These are phyloP conservation scores for Colletotrichum sp. DNA, from an alignment of 2,329 filamentous ascomycete genomes.

Conservation along the genomic window DNA sequence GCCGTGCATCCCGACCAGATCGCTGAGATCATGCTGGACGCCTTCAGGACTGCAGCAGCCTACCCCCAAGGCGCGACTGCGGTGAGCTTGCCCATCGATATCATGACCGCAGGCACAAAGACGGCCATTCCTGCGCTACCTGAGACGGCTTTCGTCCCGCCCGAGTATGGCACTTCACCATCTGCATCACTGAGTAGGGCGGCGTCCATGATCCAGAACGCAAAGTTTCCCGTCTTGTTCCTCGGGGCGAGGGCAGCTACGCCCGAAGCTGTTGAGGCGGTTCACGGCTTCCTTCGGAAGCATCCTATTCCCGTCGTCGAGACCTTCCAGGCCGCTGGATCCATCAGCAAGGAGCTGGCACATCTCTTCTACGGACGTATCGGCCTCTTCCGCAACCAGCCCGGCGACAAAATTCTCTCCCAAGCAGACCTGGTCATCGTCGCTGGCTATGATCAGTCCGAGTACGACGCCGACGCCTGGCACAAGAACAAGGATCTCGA, in stretches of 20 bases:
- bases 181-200: conserved; percentile 34
- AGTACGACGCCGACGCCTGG: conserved; percentile 51
- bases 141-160: conserved; percentile 40
- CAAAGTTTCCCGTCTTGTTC: conserved; percentile 47
- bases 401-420: conserved; percentile 47
- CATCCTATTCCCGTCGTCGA: conserved; percentile 51
- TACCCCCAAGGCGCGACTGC: conserved; percentile 47
- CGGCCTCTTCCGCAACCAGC: conserved; percentile 53
- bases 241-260: conserved; percentile 48
- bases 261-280: conserved; percentile 41
- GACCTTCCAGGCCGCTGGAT: conserved; percentile 54
- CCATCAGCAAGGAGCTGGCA: conserved; percentile 45
- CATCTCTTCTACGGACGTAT: conserved; percentile 52
- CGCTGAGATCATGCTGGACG: conserved; percentile 49
- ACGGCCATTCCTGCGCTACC: conserved; percentile 40
- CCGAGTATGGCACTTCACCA: conserved; percentile 43
- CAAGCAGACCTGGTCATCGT: conserved; percentile 34
- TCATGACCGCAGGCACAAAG: conserved; percentile 42
- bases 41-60: conserved; percentile 45
- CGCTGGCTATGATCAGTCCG: conserved; percentile 51
- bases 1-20: conserved; percentile 52
- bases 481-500: conserved; percentile 36
- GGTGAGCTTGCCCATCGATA: conserved; percentile 48
- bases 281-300: conserved; percentile 44
- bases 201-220: conserved; percentile 34